Evolutionary conservation across 768 basidiomycete genomes (phyloP), one percentile per base, ranked within the genome.

Genomic region (Phlebiopsis flavidoalba): DNA sequence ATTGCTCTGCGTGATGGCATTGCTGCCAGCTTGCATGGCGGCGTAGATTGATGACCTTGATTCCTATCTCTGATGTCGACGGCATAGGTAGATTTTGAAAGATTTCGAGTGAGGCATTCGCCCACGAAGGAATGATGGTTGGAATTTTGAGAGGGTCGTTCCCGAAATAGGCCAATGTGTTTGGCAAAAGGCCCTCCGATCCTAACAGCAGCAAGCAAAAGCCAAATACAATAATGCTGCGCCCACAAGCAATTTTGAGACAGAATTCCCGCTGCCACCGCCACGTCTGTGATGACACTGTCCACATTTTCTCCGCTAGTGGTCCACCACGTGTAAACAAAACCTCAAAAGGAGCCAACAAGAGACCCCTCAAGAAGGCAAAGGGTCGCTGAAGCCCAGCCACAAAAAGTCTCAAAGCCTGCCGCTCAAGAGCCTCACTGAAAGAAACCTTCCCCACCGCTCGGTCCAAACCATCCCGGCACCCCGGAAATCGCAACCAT

Each of bases 1-100:
- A 63, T 87, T 81, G 46, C 65, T 65, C 15, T 61, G 10, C 19
- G 59, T 47, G 14, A 71, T 59, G 7, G 56, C 60, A 3, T 36
- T 31, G 26, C 26, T 31, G 26, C 26, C 52, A 53, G 67, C 63
- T 17, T 58, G 40, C 3, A 22, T 8, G 26, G 57, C 36, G 26
- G 26, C 26, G 26, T 31, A 31, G 26, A 31, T 31, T 31, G 6
- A 31, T 31, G 26, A 31, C n/a, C n/a, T n/a, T n/a, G 26, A 31
- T 31, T 31, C 26, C 26, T 31, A 31, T 31, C 3, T 31, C 6
- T 43, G 36, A 40, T 1, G 36, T 49, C n/a, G 48, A 45, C 10
- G 14, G 24, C 55, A 61, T 57, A n/a, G 14, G 31, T 26, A 47
- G n/a, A 43, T 12, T n/a, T n/a, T n/a, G n/a, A 19, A 12, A 33